A percentile compares a stretch with the other conserved stretches of the same genome.
Evolutionary conservation across 768 basidiomycete genomes (phyloP).

Genomic region (Pulveroboletus ravenelii): DNA sequence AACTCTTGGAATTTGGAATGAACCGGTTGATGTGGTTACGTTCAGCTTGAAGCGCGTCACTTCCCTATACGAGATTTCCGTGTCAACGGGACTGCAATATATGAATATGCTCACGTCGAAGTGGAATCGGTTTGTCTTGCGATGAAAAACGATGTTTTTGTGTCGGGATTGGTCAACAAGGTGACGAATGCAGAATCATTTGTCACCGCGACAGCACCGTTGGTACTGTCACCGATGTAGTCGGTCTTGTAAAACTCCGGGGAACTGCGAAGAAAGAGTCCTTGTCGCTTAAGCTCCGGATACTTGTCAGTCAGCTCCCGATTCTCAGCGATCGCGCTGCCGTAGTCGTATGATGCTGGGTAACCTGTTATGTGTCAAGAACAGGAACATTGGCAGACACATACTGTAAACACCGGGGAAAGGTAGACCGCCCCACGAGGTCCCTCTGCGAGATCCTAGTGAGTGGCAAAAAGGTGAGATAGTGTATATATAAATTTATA

Average conservation of each 20-base stretch:
- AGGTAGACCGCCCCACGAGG: conserved; percentile 80
- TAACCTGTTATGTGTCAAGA: neutral
- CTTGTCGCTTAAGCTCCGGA: conserved; percentile 74
- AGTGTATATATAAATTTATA: conserved; percentile 33
- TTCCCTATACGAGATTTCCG: neutral
- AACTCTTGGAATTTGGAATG: conserved; percentile 53
- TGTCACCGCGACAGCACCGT: conserved; percentile 39
- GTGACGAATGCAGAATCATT: conserved; percentile 55
- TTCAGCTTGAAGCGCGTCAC: conserved; percentile 55
- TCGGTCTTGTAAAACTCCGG: conserved; percentile 79
- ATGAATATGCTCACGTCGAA: conserved; percentile 46
- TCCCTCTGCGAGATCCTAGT: conserved; percentile 48
- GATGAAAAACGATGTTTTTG: conserved; percentile 62
- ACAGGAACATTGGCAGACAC: conserved; percentile 6
- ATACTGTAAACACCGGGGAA: conserved; percentile 68
- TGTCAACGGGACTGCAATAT: neutral
- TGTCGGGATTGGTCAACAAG: conserved; percentile 64
- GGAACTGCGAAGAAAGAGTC: conserved; percentile 73
- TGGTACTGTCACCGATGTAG: conserved; percentile 59
- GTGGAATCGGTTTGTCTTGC: conserved; percentile 63
- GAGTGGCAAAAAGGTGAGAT: neutral
- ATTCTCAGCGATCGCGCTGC: conserved; percentile 63
- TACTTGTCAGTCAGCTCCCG: conserved; percentile 64
- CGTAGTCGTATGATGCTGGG: conserved; percentile 73
- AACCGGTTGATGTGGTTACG: conserved; percentile 48